Conservation (phyloP, 805 yeast genomes). For the Hanseniaspora lindneri region DNA sequence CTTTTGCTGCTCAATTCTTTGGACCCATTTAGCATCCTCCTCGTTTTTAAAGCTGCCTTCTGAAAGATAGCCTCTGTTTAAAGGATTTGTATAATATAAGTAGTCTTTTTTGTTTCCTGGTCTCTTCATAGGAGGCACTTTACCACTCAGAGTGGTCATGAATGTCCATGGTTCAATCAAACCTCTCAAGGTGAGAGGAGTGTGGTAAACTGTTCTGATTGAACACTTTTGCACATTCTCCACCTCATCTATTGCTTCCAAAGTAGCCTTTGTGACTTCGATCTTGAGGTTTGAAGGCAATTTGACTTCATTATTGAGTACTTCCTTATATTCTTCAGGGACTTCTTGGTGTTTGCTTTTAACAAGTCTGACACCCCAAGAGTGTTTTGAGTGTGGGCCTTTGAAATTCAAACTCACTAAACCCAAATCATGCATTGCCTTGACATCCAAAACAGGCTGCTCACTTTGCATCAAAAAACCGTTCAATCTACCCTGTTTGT, state of each 20-base stretch:
- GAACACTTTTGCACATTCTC: conserved; percentile 56
- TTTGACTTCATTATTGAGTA: conserved; percentile 24
- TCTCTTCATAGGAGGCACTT: conserved; percentile 71
- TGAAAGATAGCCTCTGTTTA: conserved; percentile 62
- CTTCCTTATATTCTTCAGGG: conserved; percentile 44
- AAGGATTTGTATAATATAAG: conserved; percentile 58
- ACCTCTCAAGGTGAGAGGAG: conserved; percentile 55
- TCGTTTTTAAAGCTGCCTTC: conserved; percentile 28
- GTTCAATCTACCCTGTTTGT: conserved; percentile 52
- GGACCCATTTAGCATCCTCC: conserved; percentile 23
- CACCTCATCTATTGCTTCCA: conserved; percentile 58
- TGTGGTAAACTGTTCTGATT: conserved; percentile 61
- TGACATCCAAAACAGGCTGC: conserved; percentile 44
- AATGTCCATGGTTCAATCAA: conserved; percentile 67
- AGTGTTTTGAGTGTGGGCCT: conserved; percentile 11
- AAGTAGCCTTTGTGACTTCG: conserved; percentile 74
- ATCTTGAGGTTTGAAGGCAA: conserved; percentile 35
- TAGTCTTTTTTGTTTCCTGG: conserved; percentile 77
- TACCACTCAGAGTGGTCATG: conserved; percentile 49
- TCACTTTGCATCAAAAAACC: not conserved
- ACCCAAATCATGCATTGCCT: conserved; percentile 63
- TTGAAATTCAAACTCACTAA: conserved; percentile 56
- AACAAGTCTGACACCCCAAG: conserved; percentile 11
- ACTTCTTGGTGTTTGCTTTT: conserved; percentile 60
- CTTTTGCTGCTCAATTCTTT: conserved; percentile 6